These are phyloP conservation scores for Cryphonectria japonica DNA, from an alignment of 2,329 filamentous ascomycete species.

Conservation along the genomic window DNA sequence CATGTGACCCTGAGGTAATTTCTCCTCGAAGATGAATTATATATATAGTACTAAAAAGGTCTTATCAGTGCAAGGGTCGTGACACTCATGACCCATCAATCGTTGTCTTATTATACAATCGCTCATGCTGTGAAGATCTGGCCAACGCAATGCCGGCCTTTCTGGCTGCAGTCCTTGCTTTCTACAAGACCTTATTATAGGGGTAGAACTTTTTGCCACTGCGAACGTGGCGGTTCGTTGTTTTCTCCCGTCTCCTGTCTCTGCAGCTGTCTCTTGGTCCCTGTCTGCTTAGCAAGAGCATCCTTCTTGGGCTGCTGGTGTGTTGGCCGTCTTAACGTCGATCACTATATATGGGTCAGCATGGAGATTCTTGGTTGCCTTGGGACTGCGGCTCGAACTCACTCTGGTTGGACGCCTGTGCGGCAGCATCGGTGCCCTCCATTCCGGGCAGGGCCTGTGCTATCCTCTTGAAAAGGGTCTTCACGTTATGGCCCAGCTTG, in stretches of 20 bases:
- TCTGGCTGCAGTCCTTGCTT: constrained; percentile 25
- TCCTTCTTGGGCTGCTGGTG: constrained; percentile 71
- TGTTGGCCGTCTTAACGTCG: constrained; percentile 83
- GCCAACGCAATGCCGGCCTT: constrained; percentile 23
- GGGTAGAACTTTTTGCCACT: neutral
- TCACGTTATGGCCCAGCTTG: constrained; percentile 97
- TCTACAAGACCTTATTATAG: constrained; percentile 25
- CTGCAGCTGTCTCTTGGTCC: neutral
- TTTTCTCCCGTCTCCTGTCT: neutral
- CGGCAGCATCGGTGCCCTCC: constrained; percentile 85
- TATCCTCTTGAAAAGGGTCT: constrained; percentile 96
- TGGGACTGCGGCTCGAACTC: constrained; percentile 44
- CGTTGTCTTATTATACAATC: constrained; percentile 30
- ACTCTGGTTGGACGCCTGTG: constrained; percentile 77
- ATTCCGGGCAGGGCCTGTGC: constrained; percentile 96
- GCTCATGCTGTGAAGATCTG: constrained; percentile 28
- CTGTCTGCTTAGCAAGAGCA: constrained; percentile 62
- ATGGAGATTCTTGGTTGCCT: constrained; percentile 4
- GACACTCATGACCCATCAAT: constrained; percentile 29
- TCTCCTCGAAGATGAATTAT: constrained; percentile 26
- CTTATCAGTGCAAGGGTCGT: constrained; percentile 26
- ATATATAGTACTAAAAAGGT: constrained; percentile 28
- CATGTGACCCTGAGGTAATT: neutral
- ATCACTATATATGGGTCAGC: constrained; percentile 67
- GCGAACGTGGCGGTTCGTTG: neutral